Base-by-base conservation (phyloP, 371 early-diverging fungal genomes). In the Mucor indicus region DNA sequence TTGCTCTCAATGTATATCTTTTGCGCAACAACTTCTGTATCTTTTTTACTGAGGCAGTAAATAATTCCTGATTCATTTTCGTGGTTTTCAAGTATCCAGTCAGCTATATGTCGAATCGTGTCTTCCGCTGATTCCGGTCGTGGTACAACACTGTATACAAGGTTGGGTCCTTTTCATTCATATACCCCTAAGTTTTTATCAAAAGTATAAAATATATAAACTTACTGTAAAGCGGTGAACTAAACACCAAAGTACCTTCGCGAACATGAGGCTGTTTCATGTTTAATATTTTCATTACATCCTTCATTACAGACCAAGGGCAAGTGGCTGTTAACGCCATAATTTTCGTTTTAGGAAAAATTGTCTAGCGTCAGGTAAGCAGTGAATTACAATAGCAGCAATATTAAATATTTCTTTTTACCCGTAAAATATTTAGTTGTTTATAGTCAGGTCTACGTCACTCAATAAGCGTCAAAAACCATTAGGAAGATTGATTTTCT, bases 251-350 rank as follows among this genome's bases (percentile, higher is more conserved):
- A 1, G 79, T 73, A 12, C 79, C 72, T 7, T 72, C 63, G 3
- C 39, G 17, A 5, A 48, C 42, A 2, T 71, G 64, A 1, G 80
- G 74, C 11, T 55, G 49, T 30, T 57, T 55, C 53, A 87, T 57
- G 17, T 77, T 76, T 13, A 89, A 67, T 10, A 84, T 86, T 31
- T 60, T 49, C 52, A 85, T 60, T 4, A 87, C 85, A 56, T 80
- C 81, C 41, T 80, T 66, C 60, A 85, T 78, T 7, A 86, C 81
- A 22, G 72, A 71, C 50, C 79, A 77, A 12, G 93, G 87, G 22
- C 92, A 91, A 2, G 95, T 95, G 0, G 95, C 96, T 15, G 95
- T 93, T 20, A 95, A 67, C 7, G 93, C 94, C 72, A 93, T 87
- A 46, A 95, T 82, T 1, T 90, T 90, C 0, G 86, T 79, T 4